Base-by-base conservation (phyloP, 176 grass and related monocot genomes). In the Raddia distichophylla region DNA sequence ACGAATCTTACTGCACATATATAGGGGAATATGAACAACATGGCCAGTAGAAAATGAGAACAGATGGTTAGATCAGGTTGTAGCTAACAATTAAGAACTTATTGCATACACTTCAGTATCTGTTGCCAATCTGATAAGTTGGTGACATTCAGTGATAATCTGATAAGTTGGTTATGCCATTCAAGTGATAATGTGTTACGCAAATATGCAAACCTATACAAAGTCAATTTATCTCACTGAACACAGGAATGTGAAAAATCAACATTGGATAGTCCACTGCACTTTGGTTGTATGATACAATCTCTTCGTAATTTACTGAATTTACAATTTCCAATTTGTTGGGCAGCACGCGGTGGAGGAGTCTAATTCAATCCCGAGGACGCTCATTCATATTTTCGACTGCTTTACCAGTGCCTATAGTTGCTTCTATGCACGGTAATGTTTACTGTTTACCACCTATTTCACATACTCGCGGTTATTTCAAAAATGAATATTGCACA, bases 341-440 rank as follows among this genome's bases (percentile, higher is more conserved):
- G 59, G 83, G 60, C 90, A 98, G 95, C 86, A 89, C 88, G 63
- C 83, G 77, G 79, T 98, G 95, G 95, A 98, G 74, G 85, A 91
- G 54, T 17, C 67, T 98, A 67, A 94, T 98, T 83, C 92, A 98
- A 78, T 94, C 95, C 1, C 91, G 92, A 55, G 95, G 95, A 32
- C 88, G 93, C 40, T 90, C 92, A 5, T 98, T 98, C 75, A 95
- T 98, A 77, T 98, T 98, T 93, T 95, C 96, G 45, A 93, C 93
- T 62, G 84, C 93, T 82, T 80, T 93, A 66, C 90, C 96, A 19
- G 90, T 95, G 57, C 96, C 93, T 32, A 73, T 95, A 79, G 89
- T 75, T 90, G 96, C 93, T 82, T 90, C 90, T 85, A 87, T 90
- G 59, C 85, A 91, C 54, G 93, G 90, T 95, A 91, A 89, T 86